A percentile compares a stretch with the other conserved stretches of the same genome.
Conservation (phyloP, 805 yeast genomes). For the Candida insectorum region DNA sequence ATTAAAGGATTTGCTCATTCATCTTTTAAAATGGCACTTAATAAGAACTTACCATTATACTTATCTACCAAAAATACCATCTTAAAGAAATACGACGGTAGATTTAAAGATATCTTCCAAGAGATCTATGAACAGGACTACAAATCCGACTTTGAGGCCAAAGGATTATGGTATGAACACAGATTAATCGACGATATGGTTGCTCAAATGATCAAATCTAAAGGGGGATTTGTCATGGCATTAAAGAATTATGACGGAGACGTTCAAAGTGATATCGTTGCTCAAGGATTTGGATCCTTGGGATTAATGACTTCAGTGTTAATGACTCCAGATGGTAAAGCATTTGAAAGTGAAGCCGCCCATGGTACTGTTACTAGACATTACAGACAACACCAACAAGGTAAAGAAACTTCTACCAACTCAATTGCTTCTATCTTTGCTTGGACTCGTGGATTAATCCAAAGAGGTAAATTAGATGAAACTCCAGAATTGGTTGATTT, state of each 20-base stretch:
- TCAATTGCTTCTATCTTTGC: slow-evolving; percentile 85
- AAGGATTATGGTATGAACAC: slow-evolving; percentile 72
- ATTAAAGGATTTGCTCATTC: slow-evolving; percentile 77
- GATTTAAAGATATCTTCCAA: slow-evolving; percentile 78
- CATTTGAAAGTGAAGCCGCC: slow-evolving; percentile 85
- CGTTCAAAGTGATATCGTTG: slow-evolving; percentile 81
- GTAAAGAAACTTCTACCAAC: slow-evolving; percentile 80
- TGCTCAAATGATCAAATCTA: slow-evolving; percentile 82
- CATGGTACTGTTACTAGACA: slow-evolving; percentile 89
- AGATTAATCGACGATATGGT: slow-evolving; percentile 86
- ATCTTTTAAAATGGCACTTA: slow-evolving; percentile 71
- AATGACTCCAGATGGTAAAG: slow-evolving; percentile 80
- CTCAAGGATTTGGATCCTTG: slow-evolving; percentile 82
- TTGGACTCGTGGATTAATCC: slow-evolving; percentile 81
- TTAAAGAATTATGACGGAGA: slow-evolving; percentile 85
- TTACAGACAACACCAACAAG: slow-evolving; percentile 76
- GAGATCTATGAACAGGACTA: slow-evolving; percentile 59
- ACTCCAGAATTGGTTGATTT: slow-evolving; percentile 70
- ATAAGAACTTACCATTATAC: slow-evolving; percentile 60
- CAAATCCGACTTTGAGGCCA: slow-evolving; percentile 52
- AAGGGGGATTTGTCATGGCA: slow-evolving; percentile 79
- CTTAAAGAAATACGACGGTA: slow-evolving; percentile 77
- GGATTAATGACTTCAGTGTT: slow-evolving; percentile 83
- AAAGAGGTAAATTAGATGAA: slow-evolving; percentile 73
- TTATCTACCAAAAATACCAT: slow-evolving; percentile 79